phyloP scores from a whole-genome alignment of 1,284 basidiomycete genomes.

The Entoloma clypeatum region DNA sequence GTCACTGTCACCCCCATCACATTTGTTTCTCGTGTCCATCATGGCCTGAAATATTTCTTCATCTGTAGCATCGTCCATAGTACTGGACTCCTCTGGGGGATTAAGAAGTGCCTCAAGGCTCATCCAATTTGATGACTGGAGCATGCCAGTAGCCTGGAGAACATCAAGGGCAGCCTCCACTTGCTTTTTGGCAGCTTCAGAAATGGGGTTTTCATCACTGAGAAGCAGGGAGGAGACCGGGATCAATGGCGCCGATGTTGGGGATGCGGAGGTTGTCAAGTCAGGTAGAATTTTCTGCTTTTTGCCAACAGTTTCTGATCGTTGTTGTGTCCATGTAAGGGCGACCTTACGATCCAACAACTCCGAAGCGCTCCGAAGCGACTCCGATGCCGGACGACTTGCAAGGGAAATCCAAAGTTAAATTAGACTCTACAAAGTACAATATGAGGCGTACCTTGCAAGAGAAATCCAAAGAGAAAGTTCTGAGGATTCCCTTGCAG shows the following conservation, averaged over 20 bases:
- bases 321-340: slow-evolving; percentile 8
- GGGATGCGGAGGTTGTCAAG: not conserved
- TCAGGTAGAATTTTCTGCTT: not conserved
- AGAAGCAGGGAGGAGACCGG: slow-evolving; percentile 3
- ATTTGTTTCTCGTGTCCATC: slow-evolving; percentile 18
- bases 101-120: slow-evolving; percentile 16
- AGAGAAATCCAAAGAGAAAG: too few relatives aligned
- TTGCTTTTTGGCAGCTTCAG: slow-evolving; percentile 15
- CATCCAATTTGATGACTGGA: too few relatives aligned
- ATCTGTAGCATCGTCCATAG: slow-evolving; percentile 19
- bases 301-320: slow-evolving; percentile 5
- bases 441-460: too few relatives aligned
- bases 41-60: slow-evolving; percentile 26
- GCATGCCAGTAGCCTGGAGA: slow-evolving; percentile 12
- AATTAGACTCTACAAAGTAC: too few relatives aligned
- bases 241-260: not conserved
- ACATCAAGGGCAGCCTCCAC: slow-evolving; percentile 15
- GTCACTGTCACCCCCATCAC: slow-evolving; percentile 17
- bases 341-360: too few relatives aligned
- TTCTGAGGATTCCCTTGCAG: too few relatives aligned
- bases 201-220: not conserved
- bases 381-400: too few relatives aligned
- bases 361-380: too few relatives aligned
- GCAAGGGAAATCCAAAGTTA: too few relatives aligned
- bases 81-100: slow-evolving; percentile 12